These are phyloP conservation scores for Gossypium schwendimanii DNA, from an alignment of 441 rosid species.

Conservation along the genomic window DNA sequence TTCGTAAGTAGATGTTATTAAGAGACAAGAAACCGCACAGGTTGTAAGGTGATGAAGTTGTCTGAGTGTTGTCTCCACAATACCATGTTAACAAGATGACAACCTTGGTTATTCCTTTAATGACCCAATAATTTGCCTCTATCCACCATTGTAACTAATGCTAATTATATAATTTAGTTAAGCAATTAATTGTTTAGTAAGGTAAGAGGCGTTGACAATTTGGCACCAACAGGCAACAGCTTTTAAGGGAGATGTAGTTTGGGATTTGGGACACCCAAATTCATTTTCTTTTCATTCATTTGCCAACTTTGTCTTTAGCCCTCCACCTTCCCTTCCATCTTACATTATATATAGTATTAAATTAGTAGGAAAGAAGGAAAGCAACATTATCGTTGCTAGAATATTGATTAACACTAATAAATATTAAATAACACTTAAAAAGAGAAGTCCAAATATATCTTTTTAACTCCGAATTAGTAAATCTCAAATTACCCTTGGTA, in stretches of 20 bases:
- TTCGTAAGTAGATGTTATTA: not conserved
- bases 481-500: too few relatives aligned
- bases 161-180: not conserved
- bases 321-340: not conserved
- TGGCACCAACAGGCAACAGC: not conserved
- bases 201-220: not conserved
- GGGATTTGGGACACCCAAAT: not conserved
- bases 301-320: not conserved
- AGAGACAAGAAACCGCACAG: constrained; percentile 26
- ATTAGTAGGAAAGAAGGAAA: not conserved
- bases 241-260: not conserved
- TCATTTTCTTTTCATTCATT: not conserved
- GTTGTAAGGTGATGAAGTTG: constrained; percentile 20
- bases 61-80: constrained; percentile 29
- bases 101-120: constrained; percentile 19
- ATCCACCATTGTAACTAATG: not conserved
- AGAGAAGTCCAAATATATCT: too few relatives aligned
- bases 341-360: not conserved
- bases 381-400: not conserved
- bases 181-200: not conserved
- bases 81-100: constrained; percentile 17
- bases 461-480: too few relatives aligned
- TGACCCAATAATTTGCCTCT: constrained; percentile 16
- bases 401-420: too few relatives aligned
- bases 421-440: too few relatives aligned